Conservation (phyloP, 345 rosid genomes). For the Pugionium cornutum region DNA sequence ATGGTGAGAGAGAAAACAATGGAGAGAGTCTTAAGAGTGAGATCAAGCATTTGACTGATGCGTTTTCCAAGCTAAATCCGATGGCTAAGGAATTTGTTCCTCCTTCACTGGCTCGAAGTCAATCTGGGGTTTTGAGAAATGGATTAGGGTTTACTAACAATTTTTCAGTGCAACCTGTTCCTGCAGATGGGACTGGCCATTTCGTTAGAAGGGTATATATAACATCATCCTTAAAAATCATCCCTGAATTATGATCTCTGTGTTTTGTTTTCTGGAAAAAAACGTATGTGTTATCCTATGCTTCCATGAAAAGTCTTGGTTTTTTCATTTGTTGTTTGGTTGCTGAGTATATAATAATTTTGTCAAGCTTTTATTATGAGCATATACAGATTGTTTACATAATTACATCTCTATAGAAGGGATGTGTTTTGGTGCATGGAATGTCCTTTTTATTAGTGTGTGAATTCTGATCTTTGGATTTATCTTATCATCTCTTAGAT, state of each 20-base stretch:
- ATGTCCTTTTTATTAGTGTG: too few species aligned
- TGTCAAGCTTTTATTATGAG: neutral
- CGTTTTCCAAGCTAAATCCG: constrained; percentile 3
- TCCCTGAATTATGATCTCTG: constrained; percentile 23
- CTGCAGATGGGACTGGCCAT: constrained; percentile 55
- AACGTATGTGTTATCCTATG: constrained; percentile 18
- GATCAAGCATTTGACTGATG: constrained; percentile 77
- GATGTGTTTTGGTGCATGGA: too few species aligned
- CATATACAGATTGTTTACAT: too few species aligned
- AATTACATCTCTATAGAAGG: too few species aligned
- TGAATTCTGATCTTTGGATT: too few species aligned
- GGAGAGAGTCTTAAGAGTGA: constrained; percentile 50
- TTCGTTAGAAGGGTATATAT: constrained; percentile 65
- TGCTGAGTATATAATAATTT: constrained; percentile 10
- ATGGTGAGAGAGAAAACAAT: constrained; percentile 15
- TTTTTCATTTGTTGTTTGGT: neutral
- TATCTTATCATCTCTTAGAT: too few species aligned
- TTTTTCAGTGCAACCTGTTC: constrained; percentile 50
- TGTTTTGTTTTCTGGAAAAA: neutral
- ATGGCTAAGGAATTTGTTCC: neutral
- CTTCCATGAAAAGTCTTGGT: constrained; percentile 1
- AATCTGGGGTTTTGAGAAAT: constrained; percentile 48
- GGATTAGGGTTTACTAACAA: constrained; percentile 64
- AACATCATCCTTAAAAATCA: neutral
- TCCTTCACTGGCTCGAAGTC: constrained; percentile 8